Evolutionary conservation across 2,329 filamentous ascomycete genomes (phyloP).

Genomic region (Pezicula radicicola): DNA sequence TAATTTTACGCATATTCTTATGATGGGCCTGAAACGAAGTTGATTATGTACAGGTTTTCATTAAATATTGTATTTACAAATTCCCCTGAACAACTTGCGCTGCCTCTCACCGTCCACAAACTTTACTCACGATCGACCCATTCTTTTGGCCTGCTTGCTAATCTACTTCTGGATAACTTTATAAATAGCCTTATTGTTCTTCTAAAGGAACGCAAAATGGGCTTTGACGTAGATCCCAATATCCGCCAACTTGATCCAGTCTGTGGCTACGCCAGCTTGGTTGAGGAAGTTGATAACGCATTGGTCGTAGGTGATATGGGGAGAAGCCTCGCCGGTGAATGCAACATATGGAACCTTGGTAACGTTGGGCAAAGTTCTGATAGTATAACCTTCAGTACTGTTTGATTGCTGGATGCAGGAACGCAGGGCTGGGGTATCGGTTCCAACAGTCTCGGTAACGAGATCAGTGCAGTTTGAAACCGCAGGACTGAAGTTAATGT

Average conservation of each 20-base stretch:
- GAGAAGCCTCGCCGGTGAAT: slow-evolving; percentile 27
- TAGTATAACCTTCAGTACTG: slow-evolving; percentile 10
- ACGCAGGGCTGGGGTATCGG: slow-evolving; percentile 16
- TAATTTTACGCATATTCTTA: too few relatives aligned
- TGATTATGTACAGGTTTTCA: too few relatives aligned
- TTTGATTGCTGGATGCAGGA: slow-evolving; percentile 22
- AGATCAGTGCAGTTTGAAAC: slow-evolving; percentile 15
- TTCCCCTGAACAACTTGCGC: too few relatives aligned
- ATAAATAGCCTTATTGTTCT: slow-evolving; percentile 16
- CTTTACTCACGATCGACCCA: neutral
- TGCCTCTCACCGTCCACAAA: too few relatives aligned
- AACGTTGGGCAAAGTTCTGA: slow-evolving; percentile 19
- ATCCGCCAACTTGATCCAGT: slow-evolving; percentile 18
- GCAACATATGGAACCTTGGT: slow-evolving; percentile 27
- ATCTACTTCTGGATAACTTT: slow-evolving; percentile 18
- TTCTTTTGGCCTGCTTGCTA: slow-evolving; percentile 5
- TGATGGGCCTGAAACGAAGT: too few relatives aligned
- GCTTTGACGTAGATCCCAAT: slow-evolving; percentile 15
- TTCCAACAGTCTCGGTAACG: slow-evolving; percentile 12
- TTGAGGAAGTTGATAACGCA: slow-evolving; percentile 24
- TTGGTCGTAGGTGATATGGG: slow-evolving; percentile 29
- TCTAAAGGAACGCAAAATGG: slow-evolving; percentile 20
- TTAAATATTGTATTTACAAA: too few relatives aligned
- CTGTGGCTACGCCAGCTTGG: slow-evolving; percentile 17
- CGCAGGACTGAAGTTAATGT: slow-evolving; percentile 18